These are phyloP conservation scores for Cutaneotrichosporon cutaneum DNA, from an alignment of 1,284 basidiomycete genomes.

Conservation along the genomic window DNA sequence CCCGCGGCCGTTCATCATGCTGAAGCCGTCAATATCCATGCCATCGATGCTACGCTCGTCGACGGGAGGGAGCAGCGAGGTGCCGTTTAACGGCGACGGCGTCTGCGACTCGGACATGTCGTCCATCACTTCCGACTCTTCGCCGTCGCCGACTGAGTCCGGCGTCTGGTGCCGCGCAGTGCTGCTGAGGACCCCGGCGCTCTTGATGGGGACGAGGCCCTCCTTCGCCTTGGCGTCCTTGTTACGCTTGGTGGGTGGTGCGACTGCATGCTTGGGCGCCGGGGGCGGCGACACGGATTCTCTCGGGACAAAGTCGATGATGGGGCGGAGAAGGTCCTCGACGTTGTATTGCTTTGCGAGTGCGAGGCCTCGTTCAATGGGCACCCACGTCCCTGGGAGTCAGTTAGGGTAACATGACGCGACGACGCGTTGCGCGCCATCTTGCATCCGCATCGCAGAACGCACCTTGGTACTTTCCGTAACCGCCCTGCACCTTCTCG, in stretches of 20 bases:
- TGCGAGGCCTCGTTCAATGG: slow-evolving; percentile 81
- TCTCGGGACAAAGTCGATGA: slow-evolving; percentile 85
- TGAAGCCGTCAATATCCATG: slow-evolving; percentile 21
- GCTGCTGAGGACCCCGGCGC: slow-evolving; percentile 20
- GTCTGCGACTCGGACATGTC: slow-evolving; percentile 30
- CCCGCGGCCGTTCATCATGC: slow-evolving; percentile 17
- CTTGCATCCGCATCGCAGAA: slow-evolving; percentile 13
- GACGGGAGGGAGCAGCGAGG: slow-evolving; percentile 12
- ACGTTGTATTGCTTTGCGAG: slow-evolving; percentile 94
- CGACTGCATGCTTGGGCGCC: slow-evolving; percentile 92
- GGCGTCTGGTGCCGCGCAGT: slow-evolving; percentile 26
- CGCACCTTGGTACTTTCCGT: slow-evolving; percentile 98
- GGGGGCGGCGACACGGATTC: slow-evolving; percentile 88
- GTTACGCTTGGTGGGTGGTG: slow-evolving; percentile 59
- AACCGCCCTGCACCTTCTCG: slow-evolving; percentile 99
- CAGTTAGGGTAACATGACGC: slow-evolving; percentile 8
- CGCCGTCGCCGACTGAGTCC: slow-evolving; percentile 17
- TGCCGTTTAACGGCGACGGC: slow-evolving; percentile 23
- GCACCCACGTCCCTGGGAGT: slow-evolving; percentile 91
- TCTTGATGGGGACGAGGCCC: slow-evolving; percentile 34
- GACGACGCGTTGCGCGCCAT: slow-evolving; percentile 1
- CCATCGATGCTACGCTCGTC: slow-evolving; percentile 17
- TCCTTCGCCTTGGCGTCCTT: slow-evolving; percentile 41
- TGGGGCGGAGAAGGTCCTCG: slow-evolving; percentile 80
- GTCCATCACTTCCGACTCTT: slow-evolving; percentile 19